Percentiles rank a stretch among this genome's conserved stretches.
These are phyloP conservation scores for Xanthoconium separans DNA, from an alignment of 1,284 basidiomycete species.

Conservation along the genomic window DNA sequence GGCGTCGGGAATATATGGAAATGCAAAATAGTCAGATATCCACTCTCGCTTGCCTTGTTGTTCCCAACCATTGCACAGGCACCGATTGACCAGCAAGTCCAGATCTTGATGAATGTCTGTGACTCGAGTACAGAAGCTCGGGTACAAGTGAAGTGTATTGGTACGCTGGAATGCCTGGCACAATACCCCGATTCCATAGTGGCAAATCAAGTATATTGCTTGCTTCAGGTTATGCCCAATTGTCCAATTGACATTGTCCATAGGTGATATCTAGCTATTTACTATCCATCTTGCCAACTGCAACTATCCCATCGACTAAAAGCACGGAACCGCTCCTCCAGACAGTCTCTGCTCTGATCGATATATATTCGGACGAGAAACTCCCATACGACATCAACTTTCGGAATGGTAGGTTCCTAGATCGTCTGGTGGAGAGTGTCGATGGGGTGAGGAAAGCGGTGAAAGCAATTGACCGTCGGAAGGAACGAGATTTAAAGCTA, in stretches of 20 bases:
- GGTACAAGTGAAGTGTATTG: slow-evolving; percentile 75
- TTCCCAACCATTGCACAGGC: slow-evolving; percentile 31
- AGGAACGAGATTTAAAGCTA: slow-evolving; percentile 53
- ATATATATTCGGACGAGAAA: slow-evolving; percentile 93
- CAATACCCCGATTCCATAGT: slow-evolving; percentile 63
- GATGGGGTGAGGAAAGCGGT: slow-evolving; percentile 61
- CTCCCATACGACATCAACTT: slow-evolving; percentile 84
- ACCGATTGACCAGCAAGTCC: slow-evolving; percentile 60
- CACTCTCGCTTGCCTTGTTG: background rate
- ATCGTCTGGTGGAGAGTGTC: slow-evolving; percentile 50
- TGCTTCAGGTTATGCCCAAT: slow-evolving; percentile 8
- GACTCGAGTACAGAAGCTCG: slow-evolving; percentile 52
- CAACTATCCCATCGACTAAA: slow-evolving; percentile 37
- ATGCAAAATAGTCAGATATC: slow-evolving; percentile 50
- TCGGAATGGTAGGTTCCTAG: slow-evolving; percentile 55
- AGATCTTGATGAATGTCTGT: slow-evolving; percentile 67
- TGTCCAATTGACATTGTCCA: slow-evolving; percentile 8
- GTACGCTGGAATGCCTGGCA: slow-evolving; percentile 79
- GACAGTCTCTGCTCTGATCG: slow-evolving; percentile 83
- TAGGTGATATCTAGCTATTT: slow-evolving; percentile 72
- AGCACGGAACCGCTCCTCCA: slow-evolving; percentile 79
- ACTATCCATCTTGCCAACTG: slow-evolving; percentile 52
- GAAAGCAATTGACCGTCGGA: slow-evolving; percentile 54
- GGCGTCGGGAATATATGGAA: slow-evolving; percentile 70
- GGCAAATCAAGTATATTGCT: slow-evolving; percentile 60